Conservation (phyloP, 805 yeast species). For the Myxozyma sirexii region DNA sequence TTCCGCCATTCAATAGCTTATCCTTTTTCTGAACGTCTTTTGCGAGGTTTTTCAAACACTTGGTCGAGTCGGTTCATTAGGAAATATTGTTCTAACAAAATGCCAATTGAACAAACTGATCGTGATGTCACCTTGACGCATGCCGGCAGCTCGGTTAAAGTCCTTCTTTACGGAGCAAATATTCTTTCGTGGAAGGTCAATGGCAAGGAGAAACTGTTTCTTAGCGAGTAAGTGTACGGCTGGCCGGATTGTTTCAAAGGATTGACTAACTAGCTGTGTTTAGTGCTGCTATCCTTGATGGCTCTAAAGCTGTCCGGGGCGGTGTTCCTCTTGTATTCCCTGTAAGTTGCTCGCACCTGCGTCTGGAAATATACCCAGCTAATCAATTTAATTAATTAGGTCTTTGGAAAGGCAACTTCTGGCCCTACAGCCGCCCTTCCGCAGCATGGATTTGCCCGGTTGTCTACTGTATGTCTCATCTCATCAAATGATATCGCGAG, state of each 20-base stretch:
- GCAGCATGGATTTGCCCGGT: slow-evolving; percentile 96
- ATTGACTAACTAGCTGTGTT: slow-evolving; percentile 39
- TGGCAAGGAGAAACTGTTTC: slow-evolving; percentile 83
- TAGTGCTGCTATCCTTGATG: slow-evolving; percentile 80
- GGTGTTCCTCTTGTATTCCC: slow-evolving; percentile 98
- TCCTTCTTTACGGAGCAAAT: slow-evolving; percentile 87
- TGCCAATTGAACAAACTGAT: slow-evolving; percentile 71
- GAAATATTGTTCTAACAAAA: slow-evolving; percentile 34
- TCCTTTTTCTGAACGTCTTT: background rate
- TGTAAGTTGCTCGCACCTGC: slow-evolving; percentile 38
- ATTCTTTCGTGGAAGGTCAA: slow-evolving; percentile 76
- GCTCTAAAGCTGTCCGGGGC: slow-evolving; percentile 92
- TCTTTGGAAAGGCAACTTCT: slow-evolving; percentile 64
- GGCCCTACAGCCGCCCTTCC: slow-evolving; percentile 71
- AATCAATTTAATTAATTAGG: slow-evolving; percentile 15
- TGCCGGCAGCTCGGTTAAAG: slow-evolving; percentile 61
- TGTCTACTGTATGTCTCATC: slow-evolving; percentile 49
- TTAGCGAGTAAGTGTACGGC: slow-evolving; percentile 38
- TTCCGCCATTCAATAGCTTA: background rate
- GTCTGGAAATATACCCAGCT: background rate
- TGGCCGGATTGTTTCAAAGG: background rate
- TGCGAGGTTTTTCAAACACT: background rate
- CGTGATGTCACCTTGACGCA: slow-evolving; percentile 62
- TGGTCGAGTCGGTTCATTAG: background rate
- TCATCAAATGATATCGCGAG: no score